phyloP scores from a whole-genome alignment of 768 basidiomycete species.

The Thelephora ganbajun region DNA sequence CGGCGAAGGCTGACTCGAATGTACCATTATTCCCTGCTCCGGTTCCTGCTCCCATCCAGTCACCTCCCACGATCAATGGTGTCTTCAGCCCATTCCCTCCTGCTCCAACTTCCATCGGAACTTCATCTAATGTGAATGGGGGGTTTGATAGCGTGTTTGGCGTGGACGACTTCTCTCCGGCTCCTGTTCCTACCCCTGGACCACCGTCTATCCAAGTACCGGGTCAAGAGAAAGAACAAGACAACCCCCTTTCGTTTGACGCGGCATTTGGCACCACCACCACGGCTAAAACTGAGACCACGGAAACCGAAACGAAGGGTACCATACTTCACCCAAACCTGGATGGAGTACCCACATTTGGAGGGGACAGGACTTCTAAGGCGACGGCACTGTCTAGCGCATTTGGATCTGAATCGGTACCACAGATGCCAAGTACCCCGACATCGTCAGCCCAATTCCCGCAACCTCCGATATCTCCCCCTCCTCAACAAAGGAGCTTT shows the following conservation, averaged over 20 bases:
- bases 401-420: too few relatives aligned
- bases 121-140: not conserved
- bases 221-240: conserved; percentile 2
- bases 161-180: not conserved
- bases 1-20: conserved; percentile 19
- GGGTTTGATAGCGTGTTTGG: not conserved
- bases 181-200: conserved; percentile 6
- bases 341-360: too few relatives aligned
- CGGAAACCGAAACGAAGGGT: not conserved
- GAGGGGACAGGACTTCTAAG: not conserved
- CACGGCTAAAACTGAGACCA: not conserved
- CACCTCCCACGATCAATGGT: not conserved
- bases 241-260: conserved; percentile 25
- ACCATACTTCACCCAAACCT: too few relatives aligned
- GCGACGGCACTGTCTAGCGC: too few relatives aligned
- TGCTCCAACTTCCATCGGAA: conserved; percentile 1
- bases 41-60: conserved; percentile 9
- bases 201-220: conserved; percentile 8
- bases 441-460: too few relatives aligned
- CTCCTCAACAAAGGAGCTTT: conserved; percentile 14
- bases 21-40: conserved; percentile 10
- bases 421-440: too few relatives aligned
- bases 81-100: not conserved
- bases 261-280: conserved; percentile 27
- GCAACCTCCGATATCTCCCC: too few relatives aligned